Evolutionary conservation across 1,139 yeast genomes (phyloP).

Genomic region (Lodderomyces theae): DNA sequence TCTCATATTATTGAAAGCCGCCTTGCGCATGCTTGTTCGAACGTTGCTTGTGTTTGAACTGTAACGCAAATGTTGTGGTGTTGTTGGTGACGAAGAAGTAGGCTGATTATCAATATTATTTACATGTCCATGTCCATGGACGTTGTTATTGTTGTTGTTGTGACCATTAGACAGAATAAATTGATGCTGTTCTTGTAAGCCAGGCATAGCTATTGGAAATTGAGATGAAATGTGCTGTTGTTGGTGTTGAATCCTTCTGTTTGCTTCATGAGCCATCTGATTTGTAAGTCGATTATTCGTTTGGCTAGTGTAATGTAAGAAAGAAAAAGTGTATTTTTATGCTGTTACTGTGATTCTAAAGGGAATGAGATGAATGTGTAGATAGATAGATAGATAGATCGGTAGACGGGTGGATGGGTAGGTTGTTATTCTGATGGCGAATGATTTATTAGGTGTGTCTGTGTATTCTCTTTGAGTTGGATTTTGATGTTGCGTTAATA

Average conservation of each 20-base stretch:
- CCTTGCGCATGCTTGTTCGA: constrained; percentile 11
- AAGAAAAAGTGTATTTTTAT: no score
- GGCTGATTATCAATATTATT: not conserved
- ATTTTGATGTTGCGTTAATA: no score
- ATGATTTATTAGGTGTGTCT: no score
- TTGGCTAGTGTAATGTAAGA: no score
- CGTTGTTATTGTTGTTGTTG: constrained; percentile 10
- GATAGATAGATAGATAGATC: no score
- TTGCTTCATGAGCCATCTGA: constrained; percentile 32
- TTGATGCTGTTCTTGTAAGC: constrained; percentile 8
- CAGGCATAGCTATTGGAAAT: constrained; percentile 14
- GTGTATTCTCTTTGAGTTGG: no score
- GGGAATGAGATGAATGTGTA: not conserved
- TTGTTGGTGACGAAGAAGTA: constrained; percentile 7
- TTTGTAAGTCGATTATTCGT: not conserved
- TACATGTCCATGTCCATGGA: not conserved
- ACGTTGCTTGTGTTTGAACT: constrained; percentile 9
- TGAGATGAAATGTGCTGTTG: constrained; percentile 29
- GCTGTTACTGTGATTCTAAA: no score
- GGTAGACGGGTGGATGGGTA: no score
- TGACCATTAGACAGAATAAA: constrained; percentile 7
- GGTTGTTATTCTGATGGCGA: no score
- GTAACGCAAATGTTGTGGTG: constrained; percentile 9
- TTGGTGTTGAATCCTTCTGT: constrained; percentile 30
- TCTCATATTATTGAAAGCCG: constrained; percentile 19